These are phyloP conservation scores for Coprinopsis cinerea DNA, from an alignment of 768 basidiomycete genomes.

Conservation along the genomic window DNA sequence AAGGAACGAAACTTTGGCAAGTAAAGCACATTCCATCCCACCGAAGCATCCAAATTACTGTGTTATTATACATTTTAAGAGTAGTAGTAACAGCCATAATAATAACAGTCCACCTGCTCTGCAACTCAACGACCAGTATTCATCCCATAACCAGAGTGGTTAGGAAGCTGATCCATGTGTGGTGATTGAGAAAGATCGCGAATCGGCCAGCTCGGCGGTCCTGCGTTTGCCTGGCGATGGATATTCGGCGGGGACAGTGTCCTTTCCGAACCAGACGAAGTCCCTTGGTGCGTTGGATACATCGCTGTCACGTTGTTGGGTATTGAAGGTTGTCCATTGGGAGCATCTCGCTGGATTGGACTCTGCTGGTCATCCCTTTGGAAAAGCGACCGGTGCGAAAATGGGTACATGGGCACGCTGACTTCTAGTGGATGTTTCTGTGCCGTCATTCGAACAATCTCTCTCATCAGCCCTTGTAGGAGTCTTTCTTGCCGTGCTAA, in stretches of 20 bases:
- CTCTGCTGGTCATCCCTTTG: too few relatives aligned
- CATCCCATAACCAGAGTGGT: constrained; percentile 8
- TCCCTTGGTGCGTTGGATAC: background rate
- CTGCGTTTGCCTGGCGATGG: background rate
- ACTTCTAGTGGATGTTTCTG: constrained; percentile 78
- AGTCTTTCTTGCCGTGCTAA: constrained; percentile 78
- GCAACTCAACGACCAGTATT: background rate
- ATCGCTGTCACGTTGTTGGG: constrained; percentile 2
- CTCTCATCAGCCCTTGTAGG: constrained; percentile 77
- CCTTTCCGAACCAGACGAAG: background rate
- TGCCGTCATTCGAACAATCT: constrained; percentile 76
- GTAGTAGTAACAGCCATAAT: background rate
- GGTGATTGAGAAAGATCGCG: constrained; percentile 21
- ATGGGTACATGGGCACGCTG: constrained; percentile 75
- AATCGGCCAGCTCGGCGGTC: constrained; percentile 17
- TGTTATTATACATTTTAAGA: background rate
- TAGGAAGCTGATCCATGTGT: constrained; percentile 10
- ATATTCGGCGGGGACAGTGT: constrained; percentile 7
- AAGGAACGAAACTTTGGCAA: constrained; percentile 46
- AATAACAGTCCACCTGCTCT: background rate
- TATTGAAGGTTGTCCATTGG: constrained; percentile 4
- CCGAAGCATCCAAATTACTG: background rate
- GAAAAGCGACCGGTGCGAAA: constrained; percentile 65
- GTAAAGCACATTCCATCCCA: constrained; percentile 10
- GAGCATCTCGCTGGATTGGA: constrained; percentile 43